Evolutionary conservation across 805 yeast genomes (phyloP).

Genomic region (Kluyveromyces siamensis): DNA sequence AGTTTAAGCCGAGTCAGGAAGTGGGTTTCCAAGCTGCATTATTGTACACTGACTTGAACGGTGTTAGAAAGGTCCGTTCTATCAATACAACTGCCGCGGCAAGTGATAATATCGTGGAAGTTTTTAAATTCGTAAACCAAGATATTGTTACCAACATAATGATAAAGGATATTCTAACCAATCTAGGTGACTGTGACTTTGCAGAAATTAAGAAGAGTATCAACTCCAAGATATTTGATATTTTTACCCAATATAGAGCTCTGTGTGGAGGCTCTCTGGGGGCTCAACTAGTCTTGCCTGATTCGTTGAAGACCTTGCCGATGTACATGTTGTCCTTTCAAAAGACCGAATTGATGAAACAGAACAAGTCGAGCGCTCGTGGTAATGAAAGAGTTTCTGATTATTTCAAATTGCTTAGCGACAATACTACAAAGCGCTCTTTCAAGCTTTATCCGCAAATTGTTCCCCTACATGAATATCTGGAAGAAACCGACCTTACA

Average conservation of each 20-base stretch:
- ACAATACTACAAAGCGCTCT: constrained; percentile 46
- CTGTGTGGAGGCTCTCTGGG: constrained; percentile 37
- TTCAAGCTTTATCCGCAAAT: constrained; percentile 74
- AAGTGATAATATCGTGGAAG: constrained; percentile 60
- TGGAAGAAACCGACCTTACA: constrained; percentile 44
- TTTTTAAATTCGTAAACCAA: constrained; percentile 74
- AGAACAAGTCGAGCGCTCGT: constrained; percentile 29
- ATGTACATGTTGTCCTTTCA: constrained; percentile 58
- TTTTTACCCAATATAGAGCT: constrained; percentile 50
- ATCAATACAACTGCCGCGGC: constrained; percentile 76
- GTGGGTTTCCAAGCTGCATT: constrained; percentile 89
- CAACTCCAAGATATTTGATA: constrained; percentile 42
- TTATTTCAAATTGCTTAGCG: constrained; percentile 34
- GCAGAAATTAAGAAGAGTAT: constrained; percentile 44
- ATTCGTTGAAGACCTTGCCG: constrained; percentile 63
- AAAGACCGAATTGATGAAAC: constrained; percentile 54
- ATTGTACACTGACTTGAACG: constrained; percentile 69
- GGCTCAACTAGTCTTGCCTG: constrained; percentile 72
- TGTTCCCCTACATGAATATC: constrained; percentile 58
- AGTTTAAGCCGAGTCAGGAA: constrained; percentile 53
- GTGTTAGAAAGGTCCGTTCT: constrained; percentile 78
- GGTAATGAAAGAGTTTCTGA: constrained; percentile 59
- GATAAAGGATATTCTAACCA: constrained; percentile 38
- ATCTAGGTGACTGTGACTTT: constrained; percentile 35
- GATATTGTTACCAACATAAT: constrained; percentile 50